Conservation (phyloP, 2,329 filamentous ascomycete genomes). For the Penicillium sp. region DNA sequence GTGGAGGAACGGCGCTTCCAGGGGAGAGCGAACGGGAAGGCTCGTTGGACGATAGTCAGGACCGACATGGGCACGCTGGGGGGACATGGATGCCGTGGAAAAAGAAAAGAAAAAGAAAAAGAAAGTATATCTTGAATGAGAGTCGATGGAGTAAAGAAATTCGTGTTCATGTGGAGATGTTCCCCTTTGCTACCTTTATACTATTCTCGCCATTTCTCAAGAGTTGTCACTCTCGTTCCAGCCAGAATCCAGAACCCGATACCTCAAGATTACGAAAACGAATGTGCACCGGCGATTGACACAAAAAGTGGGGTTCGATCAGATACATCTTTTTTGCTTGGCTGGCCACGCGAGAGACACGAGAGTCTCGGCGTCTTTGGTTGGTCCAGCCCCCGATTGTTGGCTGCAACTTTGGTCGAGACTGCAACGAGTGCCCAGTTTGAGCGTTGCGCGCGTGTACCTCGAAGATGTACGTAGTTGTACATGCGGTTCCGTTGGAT, state of each 20-base stretch:
- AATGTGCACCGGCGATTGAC: conserved; percentile 27
- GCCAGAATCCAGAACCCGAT: conserved; percentile 13
- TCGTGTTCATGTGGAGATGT: neutral
- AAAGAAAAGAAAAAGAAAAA: neutral
- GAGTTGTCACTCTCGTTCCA: conserved; percentile 18
- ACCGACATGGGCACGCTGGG: conserved; percentile 24
- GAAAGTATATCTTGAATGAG: neutral
- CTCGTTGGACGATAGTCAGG: conserved; percentile 30
- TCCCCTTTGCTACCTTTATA: conserved; percentile 9
- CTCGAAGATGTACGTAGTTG: conserved; percentile 17
- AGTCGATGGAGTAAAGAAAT: neutral
- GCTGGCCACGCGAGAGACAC: conserved; percentile 30
- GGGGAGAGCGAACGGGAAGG: conserved; percentile 26
- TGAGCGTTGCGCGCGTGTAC: conserved; percentile 18
- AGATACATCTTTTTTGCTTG: conserved; percentile 29
- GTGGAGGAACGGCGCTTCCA: conserved; percentile 28
- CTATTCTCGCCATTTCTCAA: conserved; percentile 5
- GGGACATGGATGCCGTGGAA: conserved; percentile 13
- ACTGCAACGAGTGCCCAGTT: conserved; percentile 22
- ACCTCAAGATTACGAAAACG: conserved; percentile 26
- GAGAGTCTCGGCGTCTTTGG: conserved; percentile 20
- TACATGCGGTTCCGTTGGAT: conserved; percentile 10
- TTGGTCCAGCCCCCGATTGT: conserved; percentile 22
- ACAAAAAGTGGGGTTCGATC: conserved; percentile 29
- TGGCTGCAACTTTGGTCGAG: conserved; percentile 30